These are phyloP conservation scores for Diaporthe destruens DNA, from an alignment of 2,329 filamentous ascomycete genomes.

Conservation along the genomic window DNA sequence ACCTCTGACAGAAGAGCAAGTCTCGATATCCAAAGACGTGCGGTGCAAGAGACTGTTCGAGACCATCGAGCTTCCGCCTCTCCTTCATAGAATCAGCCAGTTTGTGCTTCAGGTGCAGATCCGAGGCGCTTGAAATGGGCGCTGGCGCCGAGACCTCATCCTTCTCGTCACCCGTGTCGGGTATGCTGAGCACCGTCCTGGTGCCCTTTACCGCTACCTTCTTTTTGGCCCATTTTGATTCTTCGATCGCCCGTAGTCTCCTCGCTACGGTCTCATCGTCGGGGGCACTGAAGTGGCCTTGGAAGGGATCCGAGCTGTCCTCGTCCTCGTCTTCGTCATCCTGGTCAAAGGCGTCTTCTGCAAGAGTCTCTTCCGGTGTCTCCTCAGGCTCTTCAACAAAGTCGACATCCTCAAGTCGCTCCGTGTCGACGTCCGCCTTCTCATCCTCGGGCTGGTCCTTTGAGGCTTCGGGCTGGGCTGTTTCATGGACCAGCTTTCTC, in stretches of 20 bases:
- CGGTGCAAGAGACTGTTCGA: conserved; percentile 76
- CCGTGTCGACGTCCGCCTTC: conserved; percentile 44
- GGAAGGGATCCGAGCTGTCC: conserved; percentile 76
- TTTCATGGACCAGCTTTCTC: conserved; percentile 64
- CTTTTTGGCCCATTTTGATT: conserved; percentile 64
- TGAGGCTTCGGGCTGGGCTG: conserved; percentile 43
- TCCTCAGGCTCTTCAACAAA: conserved; percentile 60
- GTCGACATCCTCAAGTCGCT: conserved; percentile 54
- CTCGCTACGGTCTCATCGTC: conserved; percentile 71
- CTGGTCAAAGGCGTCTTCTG: conserved; percentile 52
- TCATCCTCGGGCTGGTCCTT: conserved; percentile 43
- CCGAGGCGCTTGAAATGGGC: conserved; percentile 56
- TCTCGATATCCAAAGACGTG: conserved; percentile 87
- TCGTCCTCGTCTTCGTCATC: conserved; percentile 60
- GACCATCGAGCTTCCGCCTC: conserved; percentile 67
- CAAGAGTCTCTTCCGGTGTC: conserved; percentile 53
- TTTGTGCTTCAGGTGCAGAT: conserved; percentile 77
- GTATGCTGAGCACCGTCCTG: conserved; percentile 61
- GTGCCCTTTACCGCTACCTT: conserved; percentile 61
- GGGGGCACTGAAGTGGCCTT: conserved; percentile 80
- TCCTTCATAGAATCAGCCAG: conserved; percentile 68
- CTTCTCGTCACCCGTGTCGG: conserved; percentile 53
- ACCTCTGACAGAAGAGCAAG: conserved; percentile 80
- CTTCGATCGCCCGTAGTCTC: conserved; percentile 64
- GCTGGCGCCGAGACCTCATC: conserved; percentile 51